Conservation (phyloP, 768 basidiomycete genomes). For the Pisolithus orientalis region DNA sequence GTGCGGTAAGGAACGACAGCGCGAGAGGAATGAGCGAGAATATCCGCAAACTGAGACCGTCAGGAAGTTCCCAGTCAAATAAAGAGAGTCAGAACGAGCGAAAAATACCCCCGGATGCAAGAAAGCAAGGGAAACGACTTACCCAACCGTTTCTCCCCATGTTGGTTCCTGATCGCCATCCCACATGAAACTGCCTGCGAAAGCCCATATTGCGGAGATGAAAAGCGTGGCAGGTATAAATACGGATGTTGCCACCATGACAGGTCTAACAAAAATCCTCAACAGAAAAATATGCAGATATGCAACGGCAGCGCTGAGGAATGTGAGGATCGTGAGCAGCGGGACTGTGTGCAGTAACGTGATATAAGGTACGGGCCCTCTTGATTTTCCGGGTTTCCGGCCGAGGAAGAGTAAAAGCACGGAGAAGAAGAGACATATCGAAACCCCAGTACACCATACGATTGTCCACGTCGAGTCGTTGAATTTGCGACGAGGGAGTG, state of each 20-base stretch:
- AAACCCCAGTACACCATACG: slow-evolving; percentile 54
- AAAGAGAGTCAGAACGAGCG: too few relatives aligned
- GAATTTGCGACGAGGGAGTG: slow-evolving; percentile 60
- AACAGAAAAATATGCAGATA: slow-evolving; percentile 73
- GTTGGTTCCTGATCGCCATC: slow-evolving; percentile 50
- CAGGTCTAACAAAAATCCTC: slow-evolving; percentile 77
- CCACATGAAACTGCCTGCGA: slow-evolving; percentile 72
- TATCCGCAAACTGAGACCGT: slow-evolving; percentile 38
- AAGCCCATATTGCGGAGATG: slow-evolving; percentile 74
- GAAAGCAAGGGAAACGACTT: slow-evolving; percentile 22
- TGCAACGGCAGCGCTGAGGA: slow-evolving; percentile 62
- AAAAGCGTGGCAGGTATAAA: slow-evolving; percentile 71
- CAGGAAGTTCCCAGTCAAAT: not conserved
- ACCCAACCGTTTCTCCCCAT: slow-evolving; percentile 83
- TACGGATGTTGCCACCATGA: slow-evolving; percentile 70
- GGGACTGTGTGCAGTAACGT: slow-evolving; percentile 75
- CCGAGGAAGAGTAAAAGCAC: slow-evolving; percentile 61
- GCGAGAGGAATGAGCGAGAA: slow-evolving; percentile 72
- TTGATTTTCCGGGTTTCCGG: slow-evolving; percentile 30
- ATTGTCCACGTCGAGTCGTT: slow-evolving; percentile 71
- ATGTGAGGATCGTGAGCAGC: slow-evolving; percentile 64
- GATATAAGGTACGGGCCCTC: slow-evolving; percentile 47
- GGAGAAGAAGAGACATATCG: slow-evolving; percentile 55
- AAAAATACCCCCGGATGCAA: too few relatives aligned
- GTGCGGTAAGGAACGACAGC: slow-evolving; percentile 63